Conservation (phyloP, 148 eudicot genomes). For the Rhododendron mucronatum region DNA sequence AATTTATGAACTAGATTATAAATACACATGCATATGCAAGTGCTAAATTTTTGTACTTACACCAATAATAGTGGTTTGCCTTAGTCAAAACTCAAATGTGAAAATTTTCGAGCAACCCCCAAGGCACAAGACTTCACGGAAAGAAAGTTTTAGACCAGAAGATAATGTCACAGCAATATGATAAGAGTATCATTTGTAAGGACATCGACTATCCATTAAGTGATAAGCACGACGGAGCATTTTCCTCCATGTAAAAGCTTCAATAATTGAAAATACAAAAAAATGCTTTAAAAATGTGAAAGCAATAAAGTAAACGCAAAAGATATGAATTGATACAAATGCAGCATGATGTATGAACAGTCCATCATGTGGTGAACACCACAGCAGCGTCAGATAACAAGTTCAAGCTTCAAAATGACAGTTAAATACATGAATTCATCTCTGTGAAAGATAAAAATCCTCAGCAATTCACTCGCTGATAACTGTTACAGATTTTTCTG, state of each 20-base stretch:
- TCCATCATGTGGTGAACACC: not conserved
- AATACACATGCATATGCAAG: not conserved
- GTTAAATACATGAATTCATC: not conserved
- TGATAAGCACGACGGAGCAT: not conserved
- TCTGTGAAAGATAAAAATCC: not conserved
- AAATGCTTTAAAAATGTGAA: not conserved
- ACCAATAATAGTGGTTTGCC: not conserved
- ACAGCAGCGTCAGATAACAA: not conserved
- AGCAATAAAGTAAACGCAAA: not conserved
- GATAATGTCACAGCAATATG: not conserved
- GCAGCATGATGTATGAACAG: not conserved
- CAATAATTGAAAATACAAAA: not conserved
- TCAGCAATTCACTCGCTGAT: not conserved
- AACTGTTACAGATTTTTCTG: not conserved
- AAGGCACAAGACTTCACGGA: not conserved
- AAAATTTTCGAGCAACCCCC: not conserved
- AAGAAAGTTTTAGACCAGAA: not conserved
- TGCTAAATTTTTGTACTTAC: not conserved
- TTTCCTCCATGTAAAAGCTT: slow-evolving; percentile 2
- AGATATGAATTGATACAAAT: not conserved
- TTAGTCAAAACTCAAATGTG: not conserved
- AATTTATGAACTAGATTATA: not conserved
- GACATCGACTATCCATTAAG: not conserved
- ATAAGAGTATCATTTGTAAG: not conserved
- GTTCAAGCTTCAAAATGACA: not conserved